Evolutionary conservation across 164 flowering plant species (phyloP), one percentile per base, ranked within the genome.

Genomic region (Piper betle): DNA sequence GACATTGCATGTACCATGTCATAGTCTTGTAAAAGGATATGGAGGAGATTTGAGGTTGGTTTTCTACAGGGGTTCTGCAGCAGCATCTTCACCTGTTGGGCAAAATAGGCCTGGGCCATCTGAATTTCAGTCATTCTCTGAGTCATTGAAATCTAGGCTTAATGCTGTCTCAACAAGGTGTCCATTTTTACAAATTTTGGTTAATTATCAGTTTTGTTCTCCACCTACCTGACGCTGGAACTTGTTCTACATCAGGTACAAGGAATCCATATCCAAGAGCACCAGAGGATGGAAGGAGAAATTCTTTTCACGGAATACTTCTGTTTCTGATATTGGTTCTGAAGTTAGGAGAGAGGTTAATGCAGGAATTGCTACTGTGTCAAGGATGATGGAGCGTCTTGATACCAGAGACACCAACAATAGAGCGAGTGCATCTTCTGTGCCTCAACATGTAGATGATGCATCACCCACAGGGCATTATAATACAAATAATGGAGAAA

Each of bases 51-150:
- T 15, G 12, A n/a, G n/a, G n/a, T n/a, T n/a, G n/a, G n/a, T n/a
- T n/a, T n/a, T n/a, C n/a, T 43, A 15, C 59, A 71, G 86, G 52
- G 80, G 65, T 50, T 62, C 79, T 69, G 58, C 77, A 42, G 66
- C 67, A 73, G 84, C 71, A 53, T 69, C 86, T 50, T 77, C 83
- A 52, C 75, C 79, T 11, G 64, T 67, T 38, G 73, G 63, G 62
- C 86, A 73, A 39, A 89, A 86, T 66, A 74, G 80, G 62, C 85
- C 91, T 42, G 97, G 96, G 50, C 96, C 96, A 20, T 91, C 97
- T 33, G 96, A 86, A 17, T 62, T 86, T 17, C 91, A 91, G 54
- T 79, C 96, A 7, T 74, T 87, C 55, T 84, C 97, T 15, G 97
- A 88, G 42, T 73, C 91, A 38, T 61, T 82, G 64, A 88, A 87